These are phyloP conservation scores for Aurantiochytrium sp. DNA, from an alignment of 108 stramenopile species.

Conservation along the genomic window DNA sequence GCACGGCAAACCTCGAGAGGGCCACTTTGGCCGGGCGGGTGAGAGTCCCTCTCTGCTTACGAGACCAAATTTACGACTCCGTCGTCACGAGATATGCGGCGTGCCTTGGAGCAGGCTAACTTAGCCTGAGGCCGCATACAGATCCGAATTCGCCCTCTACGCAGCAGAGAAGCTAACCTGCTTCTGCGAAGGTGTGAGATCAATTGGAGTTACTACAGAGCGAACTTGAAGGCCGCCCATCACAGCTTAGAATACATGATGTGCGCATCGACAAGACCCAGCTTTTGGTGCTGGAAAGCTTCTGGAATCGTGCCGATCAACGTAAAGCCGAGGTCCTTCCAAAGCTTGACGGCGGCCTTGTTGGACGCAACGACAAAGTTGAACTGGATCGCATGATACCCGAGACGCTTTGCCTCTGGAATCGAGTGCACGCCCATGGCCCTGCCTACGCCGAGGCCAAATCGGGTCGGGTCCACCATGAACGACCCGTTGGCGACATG, in stretches of 20 bases:
- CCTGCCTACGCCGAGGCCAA: not conserved
- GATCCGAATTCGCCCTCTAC: no score
- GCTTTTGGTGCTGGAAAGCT: not conserved
- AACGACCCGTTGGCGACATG: not conserved
- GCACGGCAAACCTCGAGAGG: no score
- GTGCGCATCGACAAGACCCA: not conserved
- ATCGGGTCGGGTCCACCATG: not conserved
- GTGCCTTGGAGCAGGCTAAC: no score
- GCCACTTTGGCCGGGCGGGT: no score
- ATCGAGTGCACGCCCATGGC: not conserved
- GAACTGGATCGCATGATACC: not conserved
- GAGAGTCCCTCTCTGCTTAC: no score
- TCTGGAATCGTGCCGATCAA: not conserved
- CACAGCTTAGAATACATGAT: not conserved
- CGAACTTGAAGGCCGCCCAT: no score
- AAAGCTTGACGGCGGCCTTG: not conserved
- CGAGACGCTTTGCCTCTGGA: not conserved
- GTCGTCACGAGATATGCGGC: no score
- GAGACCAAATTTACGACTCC: no score
- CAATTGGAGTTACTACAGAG: not conserved
- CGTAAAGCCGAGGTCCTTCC: not conserved
- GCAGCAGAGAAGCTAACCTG: no score
- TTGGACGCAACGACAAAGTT: not conserved
- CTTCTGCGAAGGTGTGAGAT: no score
- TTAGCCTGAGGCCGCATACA: no score